phyloP scores from a whole-genome alignment of 352 stramenopile genomes.

The Phytopythium oedochilum region DNA sequence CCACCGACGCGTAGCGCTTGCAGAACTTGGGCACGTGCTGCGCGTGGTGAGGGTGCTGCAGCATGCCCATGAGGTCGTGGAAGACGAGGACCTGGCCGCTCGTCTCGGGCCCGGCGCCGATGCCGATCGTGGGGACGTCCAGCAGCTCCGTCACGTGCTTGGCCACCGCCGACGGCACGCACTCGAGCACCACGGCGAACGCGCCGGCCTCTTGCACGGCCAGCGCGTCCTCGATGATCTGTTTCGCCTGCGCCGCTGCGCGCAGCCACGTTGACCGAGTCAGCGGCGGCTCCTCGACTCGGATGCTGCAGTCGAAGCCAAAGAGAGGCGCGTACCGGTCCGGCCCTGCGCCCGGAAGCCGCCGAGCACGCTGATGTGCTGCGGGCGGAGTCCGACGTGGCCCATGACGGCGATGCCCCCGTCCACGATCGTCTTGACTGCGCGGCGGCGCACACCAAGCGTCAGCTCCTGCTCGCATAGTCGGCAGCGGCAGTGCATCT shows the following conservation, averaged over 20 bases:
- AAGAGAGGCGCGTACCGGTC: conserved; percentile 63
- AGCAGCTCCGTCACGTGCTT: conserved; percentile 93
- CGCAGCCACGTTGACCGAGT: neutral
- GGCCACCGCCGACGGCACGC: conserved; percentile 85
- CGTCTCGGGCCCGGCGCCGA: conserved; percentile 93
- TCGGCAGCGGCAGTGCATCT: too few relatives aligned
- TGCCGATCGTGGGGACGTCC: conserved; percentile 98
- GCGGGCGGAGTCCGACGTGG: conserved; percentile 96
- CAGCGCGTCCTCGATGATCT: conserved; percentile 96
- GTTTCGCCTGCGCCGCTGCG: conserved; percentile 71
- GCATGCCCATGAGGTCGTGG: conserved; percentile 98
- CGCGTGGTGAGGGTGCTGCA: conserved; percentile 97
- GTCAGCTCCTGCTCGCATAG: conserved; percentile 14
- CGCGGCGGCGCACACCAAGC: conserved; percentile 7
- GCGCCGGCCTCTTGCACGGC: conserved; percentile 93
- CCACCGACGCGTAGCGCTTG: conserved; percentile 96
- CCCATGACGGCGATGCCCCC: conserved; percentile 96
- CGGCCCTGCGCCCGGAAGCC: conserved; percentile 96
- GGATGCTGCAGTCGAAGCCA: too few relatives aligned
- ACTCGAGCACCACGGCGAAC: conserved; percentile 92
- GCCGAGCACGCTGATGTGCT: conserved; percentile 94
- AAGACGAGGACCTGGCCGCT: conserved; percentile 97
- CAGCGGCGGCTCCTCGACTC: neutral
- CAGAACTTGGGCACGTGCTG: conserved; percentile 97
- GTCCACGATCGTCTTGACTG: conserved; percentile 70